Evolutionary conservation across 2,329 filamentous ascomycete species (phyloP).

Genomic region (Venturia nashicola): DNA sequence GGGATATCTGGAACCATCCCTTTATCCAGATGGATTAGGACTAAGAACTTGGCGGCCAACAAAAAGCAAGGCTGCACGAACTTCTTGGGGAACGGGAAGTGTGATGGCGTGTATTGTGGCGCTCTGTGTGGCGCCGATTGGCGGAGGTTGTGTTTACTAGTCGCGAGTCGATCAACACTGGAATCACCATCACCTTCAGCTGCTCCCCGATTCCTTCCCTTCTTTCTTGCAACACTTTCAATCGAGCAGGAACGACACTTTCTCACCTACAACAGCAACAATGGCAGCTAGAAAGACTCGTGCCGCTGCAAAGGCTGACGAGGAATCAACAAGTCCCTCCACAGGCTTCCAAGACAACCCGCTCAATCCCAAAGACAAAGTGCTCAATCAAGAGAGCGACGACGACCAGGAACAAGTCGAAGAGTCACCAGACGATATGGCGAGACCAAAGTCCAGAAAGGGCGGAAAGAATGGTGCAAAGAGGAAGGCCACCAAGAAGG

Average conservation of each 20-base stretch:
- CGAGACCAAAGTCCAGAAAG: not conserved
- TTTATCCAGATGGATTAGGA: too few species aligned
- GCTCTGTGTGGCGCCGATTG: not conserved
- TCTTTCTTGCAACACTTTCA: not conserved
- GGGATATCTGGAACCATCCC: too few species aligned
- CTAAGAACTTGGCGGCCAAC: too few species aligned
- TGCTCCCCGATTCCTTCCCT: not conserved
- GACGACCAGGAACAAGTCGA: not conserved
- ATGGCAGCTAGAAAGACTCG: not conserved
- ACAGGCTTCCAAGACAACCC: not conserved
- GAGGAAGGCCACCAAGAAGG: not conserved
- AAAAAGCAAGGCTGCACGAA: too few species aligned
- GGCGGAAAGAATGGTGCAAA: conserved; percentile 3
- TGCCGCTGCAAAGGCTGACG: not conserved
- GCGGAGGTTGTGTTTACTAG: not conserved
- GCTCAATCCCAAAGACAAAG: not conserved
- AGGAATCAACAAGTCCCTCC: not conserved
- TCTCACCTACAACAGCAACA: not conserved
- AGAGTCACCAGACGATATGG: not conserved
- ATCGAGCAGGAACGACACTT: not conserved
- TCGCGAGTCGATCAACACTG: not conserved
- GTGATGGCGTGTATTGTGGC: not conserved
- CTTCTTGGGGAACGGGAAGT: too few species aligned
- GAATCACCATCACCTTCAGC: not conserved
- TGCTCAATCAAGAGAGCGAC: not conserved